Evolutionary conservation across 2,329 filamentous ascomycete genomes (phyloP), one percentile per base, ranked within the genome.

Genomic region (Fusarium fujikuroi): DNA sequence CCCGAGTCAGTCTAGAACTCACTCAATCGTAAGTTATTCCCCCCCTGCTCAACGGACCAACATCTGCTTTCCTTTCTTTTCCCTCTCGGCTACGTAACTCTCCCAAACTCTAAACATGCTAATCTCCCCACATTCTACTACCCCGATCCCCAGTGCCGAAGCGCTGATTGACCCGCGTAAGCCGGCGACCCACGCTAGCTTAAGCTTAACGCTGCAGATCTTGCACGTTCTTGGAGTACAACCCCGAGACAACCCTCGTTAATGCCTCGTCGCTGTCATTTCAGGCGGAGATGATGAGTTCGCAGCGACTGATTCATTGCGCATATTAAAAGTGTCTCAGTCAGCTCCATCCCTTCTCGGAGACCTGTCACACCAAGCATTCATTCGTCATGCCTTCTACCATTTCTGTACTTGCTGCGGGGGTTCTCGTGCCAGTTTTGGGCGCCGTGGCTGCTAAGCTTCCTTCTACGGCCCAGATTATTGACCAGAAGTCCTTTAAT

Each of bases 371-470:
- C 46, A 58, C 49, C 53, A 57, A 66, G 21, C 59, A 50, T 40
- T 44, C 46, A 49, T 49, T 60, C 67, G 72, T 28, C 25, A 76
- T 76, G 74, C 66, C 75, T 63, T 69, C 74, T 36, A 12, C 54
- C 37, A 43, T 75, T 40, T 47, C 72, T 63, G 59, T 74, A 21
- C 46, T 76, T 54, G 63, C 62, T 62, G 72, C 68, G 28, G 74
- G 72, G 47, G 32, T 65, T 44, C 62, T 75, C 21, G 57, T 63
- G 36, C 61, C 72, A 25, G 58, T 66, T 18, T 71, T 50, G 50
- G 72, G 72, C 25, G 72, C 46, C 4, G 34, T 64, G 92, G 92
- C 68, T 91, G 90, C 56, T 18, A 65, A 76, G 72, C 62, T 71
- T 21, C 69, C 69, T 15, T 42, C 68, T 37, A 59, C 62, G 3